These are phyloP conservation scores for Chaetomium fimeti DNA, from an alignment of 495 filamentous ascomycete species.

Conservation along the genomic window DNA sequence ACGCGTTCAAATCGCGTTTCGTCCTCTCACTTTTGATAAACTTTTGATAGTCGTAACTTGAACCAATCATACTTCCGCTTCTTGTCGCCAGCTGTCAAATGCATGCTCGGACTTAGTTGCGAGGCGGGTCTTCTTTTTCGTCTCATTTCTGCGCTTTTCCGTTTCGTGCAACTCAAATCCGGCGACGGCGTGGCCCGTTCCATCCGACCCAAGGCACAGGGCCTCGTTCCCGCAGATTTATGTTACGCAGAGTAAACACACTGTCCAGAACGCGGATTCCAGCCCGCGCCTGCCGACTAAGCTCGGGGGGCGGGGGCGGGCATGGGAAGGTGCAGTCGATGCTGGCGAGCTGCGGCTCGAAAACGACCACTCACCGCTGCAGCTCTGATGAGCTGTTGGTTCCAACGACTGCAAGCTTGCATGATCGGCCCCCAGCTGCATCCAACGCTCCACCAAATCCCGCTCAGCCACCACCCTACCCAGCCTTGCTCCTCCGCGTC, in stretches of 20 bases:
- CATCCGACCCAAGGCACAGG: background rate
- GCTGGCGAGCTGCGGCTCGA: background rate
- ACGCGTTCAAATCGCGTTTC: constrained; percentile 33
- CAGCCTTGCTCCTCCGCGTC: too few species aligned
- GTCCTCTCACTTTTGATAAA: constrained; percentile 23
- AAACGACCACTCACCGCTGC: background rate
- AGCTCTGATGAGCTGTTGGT: constrained; percentile 9
- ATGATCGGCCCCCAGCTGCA: constrained; percentile 1
- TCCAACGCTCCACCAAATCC: background rate
- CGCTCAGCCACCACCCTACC: too few species aligned
- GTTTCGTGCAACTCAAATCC: background rate
- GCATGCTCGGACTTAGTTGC: too few species aligned
- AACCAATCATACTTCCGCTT: too few species aligned
- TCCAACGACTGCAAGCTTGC: constrained; percentile 9
- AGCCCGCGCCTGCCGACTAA: too few species aligned
- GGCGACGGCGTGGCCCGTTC: background rate
- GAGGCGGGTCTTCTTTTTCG: background rate
- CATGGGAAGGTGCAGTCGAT: background rate
- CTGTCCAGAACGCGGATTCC: background rate
- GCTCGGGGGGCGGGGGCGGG: background rate
- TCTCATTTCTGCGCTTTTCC: background rate
- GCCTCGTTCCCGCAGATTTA: too few species aligned
- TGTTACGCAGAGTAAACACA: background rate
- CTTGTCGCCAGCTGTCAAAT: too few species aligned
- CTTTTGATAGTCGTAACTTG: too few species aligned